Base-by-base conservation (phyloP, 176 grass and related monocot genomes). In the Oryza meyeriana region DNA sequence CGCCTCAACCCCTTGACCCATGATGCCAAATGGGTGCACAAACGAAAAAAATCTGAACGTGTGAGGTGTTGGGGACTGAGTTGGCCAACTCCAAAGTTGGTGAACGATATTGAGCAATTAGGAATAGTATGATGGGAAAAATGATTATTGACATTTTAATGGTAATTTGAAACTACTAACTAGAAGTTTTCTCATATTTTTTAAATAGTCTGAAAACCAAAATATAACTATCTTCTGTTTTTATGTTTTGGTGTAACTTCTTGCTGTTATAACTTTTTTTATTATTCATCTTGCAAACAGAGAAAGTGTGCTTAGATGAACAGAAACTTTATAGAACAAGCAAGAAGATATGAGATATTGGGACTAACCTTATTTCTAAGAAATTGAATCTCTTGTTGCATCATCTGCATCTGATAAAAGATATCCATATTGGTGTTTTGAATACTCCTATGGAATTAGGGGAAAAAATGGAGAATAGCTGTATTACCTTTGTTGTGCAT, bases 301-400 rank as follows among this genome's bases (percentile, higher is more conserved):
- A 71, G 10, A 76, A 77, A 69, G 8, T 13, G 27, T 82, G 64
- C 30, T 30, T 22, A 69, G 61, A 76, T 47, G 44, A 62, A 81
- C 62, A 12, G 50, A 52, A 48, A 18, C 11, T 0, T 61, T 71
- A 35, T 62, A 61, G 71, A 77, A 71, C 27, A 28, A 76, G 36
- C 36, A 50, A 36, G 20, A 67, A 35, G 38, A 69, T 32, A 77
- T 40, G 66, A 33, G 12, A 61, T 40, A 76, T 52, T 50, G 12
- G 55, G 33, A 24, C 89, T 67, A 73, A 94, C 88, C 82, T 94
- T 88, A 14, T 86, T 88, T 77, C 74, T 86, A 61, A 90, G 85
- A 74, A 85, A 64, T 4, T 90, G 83, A 71, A 90, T 90, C 76
- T 88, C 85, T 69, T 90, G 85, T 16, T 86, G 84, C 85, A 94